Percentiles rank a stretch among this genome's conserved stretches.
Evolutionary conservation across 768 basidiomycete species (phyloP).

Genomic region (Leucosporidium scottii): DNA sequence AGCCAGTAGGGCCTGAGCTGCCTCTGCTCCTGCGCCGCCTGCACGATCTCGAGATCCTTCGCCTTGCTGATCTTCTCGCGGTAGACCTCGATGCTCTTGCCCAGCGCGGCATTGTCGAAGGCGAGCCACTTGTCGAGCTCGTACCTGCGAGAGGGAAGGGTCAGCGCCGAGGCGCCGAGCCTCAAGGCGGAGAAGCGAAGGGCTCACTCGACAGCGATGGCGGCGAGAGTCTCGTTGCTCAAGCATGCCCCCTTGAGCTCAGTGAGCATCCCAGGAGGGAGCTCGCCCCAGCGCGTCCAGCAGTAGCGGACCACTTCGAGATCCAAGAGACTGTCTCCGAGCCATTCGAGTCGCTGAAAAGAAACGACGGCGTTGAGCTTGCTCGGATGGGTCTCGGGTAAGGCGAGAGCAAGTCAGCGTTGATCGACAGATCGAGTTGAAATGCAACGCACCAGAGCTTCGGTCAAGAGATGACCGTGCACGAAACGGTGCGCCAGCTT

Average conservation of each 20-base stretch:
- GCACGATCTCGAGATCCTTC: constrained; percentile 74
- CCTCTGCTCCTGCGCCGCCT: constrained; percentile 47
- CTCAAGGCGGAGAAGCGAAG: neutral
- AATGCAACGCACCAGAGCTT: constrained; percentile 6
- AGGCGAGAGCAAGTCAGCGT: neutral
- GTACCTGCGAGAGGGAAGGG: neutral
- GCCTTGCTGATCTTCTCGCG: constrained; percentile 48
- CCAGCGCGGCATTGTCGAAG: constrained; percentile 1
- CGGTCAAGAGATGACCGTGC: constrained; percentile 12
- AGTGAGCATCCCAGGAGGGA: neutral
- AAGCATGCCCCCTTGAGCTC: constrained; percentile 6
- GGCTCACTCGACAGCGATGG: constrained; percentile 12
- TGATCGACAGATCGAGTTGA: neutral
- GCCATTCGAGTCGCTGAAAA: constrained; percentile 12
- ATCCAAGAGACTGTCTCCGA: constrained; percentile 9
- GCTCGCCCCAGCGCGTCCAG: constrained; percentile 3
- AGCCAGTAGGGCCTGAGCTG: constrained; percentile 13
- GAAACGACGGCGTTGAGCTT: neutral
- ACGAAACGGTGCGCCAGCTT: constrained; percentile 24
- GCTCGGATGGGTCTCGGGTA: constrained; percentile 6
- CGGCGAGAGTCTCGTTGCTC: constrained; percentile 19
- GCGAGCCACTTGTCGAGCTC: constrained; percentile 10
- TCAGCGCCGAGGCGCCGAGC: neutral
- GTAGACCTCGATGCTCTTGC: constrained; percentile 1
- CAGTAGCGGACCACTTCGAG: constrained; percentile 7